Conservation (phyloP, 108 stramenopile species). For the Cyclotella baltica region DNA sequence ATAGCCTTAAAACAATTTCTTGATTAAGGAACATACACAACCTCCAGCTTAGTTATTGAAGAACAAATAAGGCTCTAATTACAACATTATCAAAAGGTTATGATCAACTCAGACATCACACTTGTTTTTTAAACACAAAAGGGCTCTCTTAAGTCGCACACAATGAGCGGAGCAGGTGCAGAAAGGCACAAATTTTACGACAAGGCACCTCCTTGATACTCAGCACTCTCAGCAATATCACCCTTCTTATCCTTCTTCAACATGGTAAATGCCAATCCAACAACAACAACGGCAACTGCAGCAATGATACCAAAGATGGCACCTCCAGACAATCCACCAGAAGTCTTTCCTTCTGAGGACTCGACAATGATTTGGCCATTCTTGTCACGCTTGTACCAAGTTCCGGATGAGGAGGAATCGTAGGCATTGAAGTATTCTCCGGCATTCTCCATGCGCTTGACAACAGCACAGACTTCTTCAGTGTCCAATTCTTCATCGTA, state of each 20-base stretch:
- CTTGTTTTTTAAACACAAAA: no score
- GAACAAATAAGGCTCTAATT: no score
- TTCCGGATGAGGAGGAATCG: conserved; percentile 18
- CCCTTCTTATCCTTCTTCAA: conserved; percentile 15
- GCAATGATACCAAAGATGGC: conserved; percentile 28
- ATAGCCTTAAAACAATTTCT: no score
- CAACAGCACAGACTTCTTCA: conserved; percentile 20
- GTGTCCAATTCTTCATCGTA: conserved; percentile 16
- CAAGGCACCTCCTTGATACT: conserved; percentile 37
- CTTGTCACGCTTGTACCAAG: conserved; percentile 37
- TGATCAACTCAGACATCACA: no score
- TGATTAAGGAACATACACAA: no score
- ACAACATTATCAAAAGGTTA: no score
- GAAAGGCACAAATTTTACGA: no score
- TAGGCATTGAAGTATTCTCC: conserved; percentile 29
- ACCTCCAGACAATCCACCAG: conserved; percentile 29
- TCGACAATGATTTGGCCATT: conserved; percentile 20
- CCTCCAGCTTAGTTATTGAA: no score
- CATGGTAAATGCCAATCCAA: conserved; percentile 2
- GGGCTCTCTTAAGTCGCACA: no score
- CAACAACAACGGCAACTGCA: conserved; percentile 7
- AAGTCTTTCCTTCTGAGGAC: no score
- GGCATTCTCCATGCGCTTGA: conserved; percentile 19
- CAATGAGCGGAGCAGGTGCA: no score
- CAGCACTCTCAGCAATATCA: conserved; percentile 17